Evolutionary conservation across 73 alveolate genomes (phyloP), one percentile per base, ranked within the genome.

Genomic region (Paramecium sexaurelia): DNA sequence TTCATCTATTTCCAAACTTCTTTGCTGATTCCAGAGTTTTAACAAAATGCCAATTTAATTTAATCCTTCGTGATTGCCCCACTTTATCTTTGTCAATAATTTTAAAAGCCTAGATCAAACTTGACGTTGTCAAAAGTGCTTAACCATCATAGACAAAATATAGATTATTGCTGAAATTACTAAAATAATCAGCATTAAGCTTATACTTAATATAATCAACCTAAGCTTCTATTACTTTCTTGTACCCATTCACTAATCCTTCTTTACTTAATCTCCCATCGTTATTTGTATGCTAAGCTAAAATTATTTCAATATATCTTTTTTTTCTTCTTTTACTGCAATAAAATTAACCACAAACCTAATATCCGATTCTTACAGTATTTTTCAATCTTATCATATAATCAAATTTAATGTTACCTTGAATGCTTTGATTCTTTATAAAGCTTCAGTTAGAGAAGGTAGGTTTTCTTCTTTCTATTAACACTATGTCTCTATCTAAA

Each of bases 31-130:
- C 94, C 94, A 55, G 87, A 36, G 29, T 88, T 75, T 43, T 66
- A 33, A 39, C 94, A 69, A 85, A 96, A 92, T 26, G 94, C 93
- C 3, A 41, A 85, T 45, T 88, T 96, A 19, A 96, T 84, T 85
- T 96, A 98, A 24, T 92, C 96, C 7, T 57, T 55, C 7, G 96
- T 75, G 36, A 96, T 96, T 67, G 93, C 37, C 1, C 98, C 98
- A 47, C 95, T 75, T 93, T 93, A 94, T 96, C 96, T 51, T 84
- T 85, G 56, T 96, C 99, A 56, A 96, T 95, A 47, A 94, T 29
- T 73, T 91, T 94, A 94, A 96, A 96, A 7, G 98, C 99, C 11
- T 95, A 95, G 11, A 66, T 67, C 39, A 96, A 83, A 55, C 95
- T 94, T 36, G 94, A 97, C 39, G 90, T 85, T 0, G 98, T 83